Evolutionary conservation across 345 rosid genomes (phyloP).

Genomic region (Toxicodendron radicans): DNA sequence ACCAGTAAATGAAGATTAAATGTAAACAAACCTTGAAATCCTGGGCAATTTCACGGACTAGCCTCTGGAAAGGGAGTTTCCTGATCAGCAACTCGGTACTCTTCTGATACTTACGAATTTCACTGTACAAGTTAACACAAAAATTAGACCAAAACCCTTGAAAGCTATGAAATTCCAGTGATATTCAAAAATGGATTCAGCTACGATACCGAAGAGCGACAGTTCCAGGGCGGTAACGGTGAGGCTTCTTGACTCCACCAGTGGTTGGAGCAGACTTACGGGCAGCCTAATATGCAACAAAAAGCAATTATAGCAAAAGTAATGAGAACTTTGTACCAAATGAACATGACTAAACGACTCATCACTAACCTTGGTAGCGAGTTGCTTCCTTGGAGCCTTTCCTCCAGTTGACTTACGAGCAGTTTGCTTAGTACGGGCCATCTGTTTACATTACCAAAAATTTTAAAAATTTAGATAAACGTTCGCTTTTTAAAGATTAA

Average conservation of each 20-base stretch:
- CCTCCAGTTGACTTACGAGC: constrained; percentile 98
- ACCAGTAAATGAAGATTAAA: fast-evolving
- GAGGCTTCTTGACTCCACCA: constrained; percentile 94
- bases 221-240: constrained; percentile 92
- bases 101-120: constrained; percentile 90
- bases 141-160: background rate
- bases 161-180: too few species aligned
- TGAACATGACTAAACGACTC: background rate
- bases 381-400: constrained; percentile 97
- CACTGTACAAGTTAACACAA: constrained; percentile 34
- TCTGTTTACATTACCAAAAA: constrained; percentile 24
- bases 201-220: constrained; percentile 79
- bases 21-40: constrained; percentile 61
- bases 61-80: constrained; percentile 89
- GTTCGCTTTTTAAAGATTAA: background rate
- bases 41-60: constrained; percentile 92
- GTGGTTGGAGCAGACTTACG: constrained; percentile 97
- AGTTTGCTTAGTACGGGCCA: constrained; percentile 97
- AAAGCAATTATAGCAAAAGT: too few species aligned
- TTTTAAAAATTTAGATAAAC: too few species aligned
- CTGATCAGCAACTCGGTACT: constrained; percentile 87
- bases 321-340: too few species aligned
- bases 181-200: background rate
- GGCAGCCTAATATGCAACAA: constrained; percentile 55
- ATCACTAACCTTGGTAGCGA: constrained; percentile 70